These are phyloP conservation scores for Cytospora paraplurivora DNA, from an alignment of 2,329 filamentous ascomycete genomes.

Conservation along the genomic window DNA sequence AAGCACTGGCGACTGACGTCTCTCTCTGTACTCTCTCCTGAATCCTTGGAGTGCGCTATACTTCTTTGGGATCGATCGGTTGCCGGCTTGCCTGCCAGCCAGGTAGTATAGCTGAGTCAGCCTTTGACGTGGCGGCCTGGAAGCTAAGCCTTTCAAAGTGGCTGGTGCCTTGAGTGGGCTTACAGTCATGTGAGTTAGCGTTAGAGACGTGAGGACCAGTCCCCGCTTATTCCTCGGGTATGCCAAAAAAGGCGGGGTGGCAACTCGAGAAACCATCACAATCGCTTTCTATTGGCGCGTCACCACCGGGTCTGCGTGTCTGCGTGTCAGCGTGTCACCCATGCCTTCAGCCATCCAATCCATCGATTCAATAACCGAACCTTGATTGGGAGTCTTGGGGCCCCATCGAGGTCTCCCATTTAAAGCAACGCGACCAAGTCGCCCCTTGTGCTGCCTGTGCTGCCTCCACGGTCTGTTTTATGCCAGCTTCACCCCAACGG, in stretches of 20 bases:
- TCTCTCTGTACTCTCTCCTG: constrained; percentile 14
- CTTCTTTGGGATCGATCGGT: neutral
- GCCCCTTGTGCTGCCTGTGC: constrained; percentile 14
- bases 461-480: constrained; percentile 20
- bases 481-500: neutral
- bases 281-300: constrained; percentile 12
- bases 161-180: constrained; percentile 16
- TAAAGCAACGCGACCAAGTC: constrained; percentile 19
- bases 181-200: constrained; percentile 27
- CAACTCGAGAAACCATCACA: neutral
- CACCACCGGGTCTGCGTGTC: neutral
- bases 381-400: neutral
- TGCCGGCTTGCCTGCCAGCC: neutral
- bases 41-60: neutral
- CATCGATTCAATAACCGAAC: neutral
- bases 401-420: neutral
- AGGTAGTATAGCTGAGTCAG: constrained; percentile 10
- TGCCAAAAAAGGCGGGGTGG: constrained; percentile 7
- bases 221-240: neutral
- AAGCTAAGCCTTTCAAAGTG: neutral
- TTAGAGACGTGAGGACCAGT: constrained; percentile 13
- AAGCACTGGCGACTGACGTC: constrained; percentile 17
- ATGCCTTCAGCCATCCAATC: neutral
- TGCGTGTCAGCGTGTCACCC: neutral
- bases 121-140: neutral